phyloP scores from a whole-genome alignment of 192 early-diverging fungal species.

The Obelidium mucronatum region DNA sequence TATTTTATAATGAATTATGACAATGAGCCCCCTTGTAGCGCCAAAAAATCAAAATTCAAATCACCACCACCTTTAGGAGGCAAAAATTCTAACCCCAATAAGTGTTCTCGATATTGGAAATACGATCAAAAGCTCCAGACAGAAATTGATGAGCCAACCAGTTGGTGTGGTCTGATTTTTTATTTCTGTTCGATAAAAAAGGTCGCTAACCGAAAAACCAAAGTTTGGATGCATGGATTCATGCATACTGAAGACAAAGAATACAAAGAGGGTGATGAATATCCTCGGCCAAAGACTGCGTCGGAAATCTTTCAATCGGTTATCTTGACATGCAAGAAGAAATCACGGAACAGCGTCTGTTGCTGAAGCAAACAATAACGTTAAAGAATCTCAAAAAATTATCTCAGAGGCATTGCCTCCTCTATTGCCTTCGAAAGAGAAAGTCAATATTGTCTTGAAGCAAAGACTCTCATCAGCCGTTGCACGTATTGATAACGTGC shows the following conservation, averaged over 20 bases:
- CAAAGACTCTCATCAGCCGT: slow-evolving; percentile 10
- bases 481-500: neutral
- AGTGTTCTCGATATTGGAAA: slow-evolving; percentile 21
- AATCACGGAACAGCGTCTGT: too few species aligned
- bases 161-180: neutral
- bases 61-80: too few species aligned
- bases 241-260: too few species aligned
- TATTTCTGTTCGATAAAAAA: neutral
- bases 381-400: too few species aligned
- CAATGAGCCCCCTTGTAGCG: too few species aligned
- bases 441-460: too few species aligned
- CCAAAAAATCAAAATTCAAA: too few species aligned
- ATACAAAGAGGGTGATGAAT: neutral
- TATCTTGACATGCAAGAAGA: neutral
- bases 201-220: too few species aligned
- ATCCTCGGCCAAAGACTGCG: slow-evolving; percentile 3
- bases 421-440: too few species aligned
- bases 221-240: slow-evolving; percentile 15
- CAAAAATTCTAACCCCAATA: neutral
- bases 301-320: neutral
- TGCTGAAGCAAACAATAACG: too few species aligned
- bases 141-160: neutral
- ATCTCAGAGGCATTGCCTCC: too few species aligned
- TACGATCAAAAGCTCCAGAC: neutral
- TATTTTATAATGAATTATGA: too few species aligned